A percentile compares a stretch with the other conserved stretches of the same genome.
phyloP scores from a whole-genome alignment of 345 rosid genomes.

The Anastatica hierochuntica region DNA sequence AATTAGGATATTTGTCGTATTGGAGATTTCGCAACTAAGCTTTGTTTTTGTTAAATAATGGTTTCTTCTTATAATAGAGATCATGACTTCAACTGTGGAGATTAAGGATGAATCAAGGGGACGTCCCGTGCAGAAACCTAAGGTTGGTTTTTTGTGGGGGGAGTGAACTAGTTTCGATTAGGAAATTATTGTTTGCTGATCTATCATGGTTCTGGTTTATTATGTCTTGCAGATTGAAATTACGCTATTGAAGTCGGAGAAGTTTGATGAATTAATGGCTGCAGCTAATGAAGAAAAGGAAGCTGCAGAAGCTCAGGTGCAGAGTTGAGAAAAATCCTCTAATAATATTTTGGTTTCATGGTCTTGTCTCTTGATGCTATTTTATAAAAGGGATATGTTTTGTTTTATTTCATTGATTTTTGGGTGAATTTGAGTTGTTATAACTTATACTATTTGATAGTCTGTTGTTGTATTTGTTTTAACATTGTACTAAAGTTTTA shows the following conservation, averaged over 20 bases:
- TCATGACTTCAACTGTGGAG: conserved; percentile 66
- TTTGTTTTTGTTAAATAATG: background rate
- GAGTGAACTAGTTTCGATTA: too few species aligned
- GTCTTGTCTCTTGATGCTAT: conserved; percentile 5
- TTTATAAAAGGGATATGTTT: too few species aligned
- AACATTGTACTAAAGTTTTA: background rate
- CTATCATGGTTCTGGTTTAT: background rate
- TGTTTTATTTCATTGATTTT: conserved; percentile 20
- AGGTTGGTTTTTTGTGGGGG: conserved; percentile 50
- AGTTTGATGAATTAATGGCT: conserved; percentile 84
- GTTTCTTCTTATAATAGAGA: conserved; percentile 34
- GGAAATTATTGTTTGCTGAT: background rate
- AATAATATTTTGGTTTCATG: background rate
- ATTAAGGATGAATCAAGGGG: conserved; percentile 78
- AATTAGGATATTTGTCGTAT: background rate
- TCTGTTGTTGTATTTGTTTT: conserved; percentile 13
- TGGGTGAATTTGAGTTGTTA: conserved; percentile 15
- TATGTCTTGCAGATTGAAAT: conserved; percentile 51
- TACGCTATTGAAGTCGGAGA: conserved; percentile 59
- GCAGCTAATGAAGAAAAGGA: conserved; percentile 61
- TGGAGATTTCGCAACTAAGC: background rate
- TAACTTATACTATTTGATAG: background rate
- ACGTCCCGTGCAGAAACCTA: conserved; percentile 72
- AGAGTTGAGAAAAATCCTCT: conserved; percentile 16
- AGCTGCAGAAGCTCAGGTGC: conserved; percentile 39